Evolutionary conservation across 2,329 filamentous ascomycete genomes (phyloP), one percentile per base, ranked within the genome.

Genomic region (Paradendryphiella salina): DNA sequence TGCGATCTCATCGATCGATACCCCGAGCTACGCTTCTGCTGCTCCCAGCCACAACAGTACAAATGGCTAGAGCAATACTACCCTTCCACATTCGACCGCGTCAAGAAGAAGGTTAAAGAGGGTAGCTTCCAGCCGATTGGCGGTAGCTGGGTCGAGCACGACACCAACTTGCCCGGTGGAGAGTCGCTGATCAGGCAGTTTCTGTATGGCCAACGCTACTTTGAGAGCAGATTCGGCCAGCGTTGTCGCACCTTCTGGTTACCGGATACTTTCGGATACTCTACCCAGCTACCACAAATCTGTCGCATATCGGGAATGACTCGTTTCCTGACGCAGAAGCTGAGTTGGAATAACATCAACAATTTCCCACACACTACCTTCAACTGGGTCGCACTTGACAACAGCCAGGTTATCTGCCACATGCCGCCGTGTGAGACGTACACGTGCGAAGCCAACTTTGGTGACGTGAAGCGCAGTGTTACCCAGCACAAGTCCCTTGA

Each of bases 291-390:
- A 34, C 94, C 94, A 10, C 94, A 99, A 69, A 79, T 99, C 34
- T 97, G 91, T 70, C 88, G 93, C 3, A 79, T 96, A 21, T 89
- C 94, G n/a, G 93, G 91, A 15, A 97, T 99, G 94, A 89, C 84
- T 50, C 85, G 93, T 28, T 99, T 99, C 79, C 88, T 99, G 67
- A 99, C 94, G 0, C 94, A 99, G 74, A 99, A 99, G 77, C 80
- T 99, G 52, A 97, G 93, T 79, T 99, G 94, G 94, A 97, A 97
- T 79, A 97, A 97, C 72, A 97, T 97, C 81, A 97, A 97, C 77
- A 96, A 89, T 69, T 99, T 97, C 76, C 94, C 94, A 0, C 94
- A 97, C 70, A 97, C 94, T 5, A 97, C 94, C 0, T 99, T 99
- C 80, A 96, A 96, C 74, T 99, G 94, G 94, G 92, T 99, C 26